phyloP scores from a whole-genome alignment of 176 grass and related monocot genomes.

The Cocos nucifera region DNA sequence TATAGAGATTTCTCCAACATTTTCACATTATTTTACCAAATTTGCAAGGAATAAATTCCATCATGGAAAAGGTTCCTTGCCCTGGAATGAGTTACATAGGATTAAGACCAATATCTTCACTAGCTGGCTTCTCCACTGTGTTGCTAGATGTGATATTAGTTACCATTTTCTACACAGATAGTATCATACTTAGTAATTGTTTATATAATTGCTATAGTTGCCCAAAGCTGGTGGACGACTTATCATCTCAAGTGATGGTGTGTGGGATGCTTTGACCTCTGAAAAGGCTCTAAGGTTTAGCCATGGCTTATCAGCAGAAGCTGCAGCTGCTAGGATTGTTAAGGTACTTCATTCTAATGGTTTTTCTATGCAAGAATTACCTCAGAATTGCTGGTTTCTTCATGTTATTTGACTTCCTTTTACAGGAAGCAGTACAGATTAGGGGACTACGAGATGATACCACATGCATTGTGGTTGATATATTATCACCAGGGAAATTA shows the following conservation, averaged over 20 bases:
- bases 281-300: conserved; percentile 69
- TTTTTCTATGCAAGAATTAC: too few species aligned
- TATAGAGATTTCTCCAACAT: too few species aligned
- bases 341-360: conserved; percentile 32
- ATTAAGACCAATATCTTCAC: too few species aligned
- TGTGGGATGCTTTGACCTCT: conserved; percentile 71
- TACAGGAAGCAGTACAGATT: conserved; percentile 66
- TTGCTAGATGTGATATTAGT: too few species aligned
- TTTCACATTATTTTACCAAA: too few species aligned
- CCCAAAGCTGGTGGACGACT: conserved; percentile 82
- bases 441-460: conserved; percentile 85
- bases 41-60: too few species aligned
- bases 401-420: conserved; percentile 7
- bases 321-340: conserved; percentile 69
- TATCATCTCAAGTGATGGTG: conserved; percentile 85
- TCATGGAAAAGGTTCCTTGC: too few species aligned
- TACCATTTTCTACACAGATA: too few species aligned
- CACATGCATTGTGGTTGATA: conserved; percentile 89
- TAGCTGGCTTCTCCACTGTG: too few species aligned
- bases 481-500: conserved; percentile 73
- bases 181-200: too few species aligned
- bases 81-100: too few species aligned
- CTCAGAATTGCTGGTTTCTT: conserved; percentile 7
- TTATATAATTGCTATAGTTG: conserved; percentile 27
- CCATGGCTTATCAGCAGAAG: conserved; percentile 71